phyloP scores from a whole-genome alignment of 148 eudicot species.

The Rhododendron williamsianum region DNA sequence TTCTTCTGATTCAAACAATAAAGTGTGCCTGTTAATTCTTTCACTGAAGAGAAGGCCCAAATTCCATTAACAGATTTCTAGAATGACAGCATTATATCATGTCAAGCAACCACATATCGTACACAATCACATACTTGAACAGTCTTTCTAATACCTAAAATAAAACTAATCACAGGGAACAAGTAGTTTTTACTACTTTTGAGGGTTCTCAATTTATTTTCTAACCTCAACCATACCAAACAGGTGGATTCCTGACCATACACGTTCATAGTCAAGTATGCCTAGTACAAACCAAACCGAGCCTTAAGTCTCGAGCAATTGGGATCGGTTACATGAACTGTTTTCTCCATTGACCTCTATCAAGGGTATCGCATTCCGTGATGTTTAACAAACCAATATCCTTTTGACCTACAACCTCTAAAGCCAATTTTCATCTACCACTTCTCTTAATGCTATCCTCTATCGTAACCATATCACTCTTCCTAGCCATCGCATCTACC shows the following conservation, averaged over 20 bases:
- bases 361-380: background rate
- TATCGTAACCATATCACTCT: too few species aligned
- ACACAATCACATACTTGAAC: background rate
- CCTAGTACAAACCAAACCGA: background rate
- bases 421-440: too few species aligned
- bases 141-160: background rate
- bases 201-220: background rate
- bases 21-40: background rate
- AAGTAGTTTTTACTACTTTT: background rate
- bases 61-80: background rate
- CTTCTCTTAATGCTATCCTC: too few species aligned
- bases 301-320: background rate
- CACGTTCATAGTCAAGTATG: background rate
- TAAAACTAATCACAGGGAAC: background rate
- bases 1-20: background rate
- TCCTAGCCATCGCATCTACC: too few species aligned
- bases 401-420: too few species aligned
- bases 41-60: background rate
- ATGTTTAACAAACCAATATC: background rate
- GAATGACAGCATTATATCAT: background rate
- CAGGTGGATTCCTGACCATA: background rate
- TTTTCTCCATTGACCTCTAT: too few species aligned
- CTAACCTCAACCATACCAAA: background rate
- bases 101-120: background rate
- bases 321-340: too few species aligned